Base-by-base conservation (phyloP, 352 stramenopile species). In the Globisporangium perplexum region DNA sequence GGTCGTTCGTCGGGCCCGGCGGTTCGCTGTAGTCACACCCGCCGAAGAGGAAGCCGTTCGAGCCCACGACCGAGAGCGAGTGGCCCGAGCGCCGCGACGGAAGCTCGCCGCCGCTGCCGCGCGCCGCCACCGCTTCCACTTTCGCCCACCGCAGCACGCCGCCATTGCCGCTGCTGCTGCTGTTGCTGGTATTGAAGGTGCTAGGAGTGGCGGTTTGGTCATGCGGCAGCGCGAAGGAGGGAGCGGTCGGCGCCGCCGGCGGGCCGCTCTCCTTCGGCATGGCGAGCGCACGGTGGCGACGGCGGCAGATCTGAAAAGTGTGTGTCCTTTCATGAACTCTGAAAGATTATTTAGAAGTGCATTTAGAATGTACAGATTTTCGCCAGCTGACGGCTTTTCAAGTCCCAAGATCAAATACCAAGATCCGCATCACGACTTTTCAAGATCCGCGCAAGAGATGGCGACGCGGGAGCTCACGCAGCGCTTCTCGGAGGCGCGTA, bases 21-120 rank as follows among this genome's bases (percentile, higher is more conserved):
- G 88, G 82, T 30, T 93, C 74, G 18, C 68, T 53, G 52, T 96
- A 85, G 66, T 96, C 89, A 67, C 79, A 96, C 28, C 95, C 95
- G 38, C 94, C 95, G 69, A 98, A 98, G 15, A 98, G 70, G 58
- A 94, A 98, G 17, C 75, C 82, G 52, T 74, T 95, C 24, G 77
- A 82, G 54, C 91, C 90, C 15, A 97, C 74, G 45, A 97, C 72
- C 33, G 86, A 97, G 47, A 98, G 87, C 38, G 91, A 88, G 68
- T 98, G 95, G 35, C 95, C 95, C 23, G 93, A 98, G 36, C 95
- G 82, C 20, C 93, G 90, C 3, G 76, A 80, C 8, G 95, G 95
- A 18, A 74, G 47, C 56, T 98, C 90, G 47, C 88, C 89, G 45
- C 88, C 90, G 46, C 85, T 87, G 59, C 20, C 11, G 41, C 93